These are phyloP conservation scores for Aspergillus tubingensis DNA, from an alignment of 2,329 filamentous ascomycete species.

Conservation along the genomic window DNA sequence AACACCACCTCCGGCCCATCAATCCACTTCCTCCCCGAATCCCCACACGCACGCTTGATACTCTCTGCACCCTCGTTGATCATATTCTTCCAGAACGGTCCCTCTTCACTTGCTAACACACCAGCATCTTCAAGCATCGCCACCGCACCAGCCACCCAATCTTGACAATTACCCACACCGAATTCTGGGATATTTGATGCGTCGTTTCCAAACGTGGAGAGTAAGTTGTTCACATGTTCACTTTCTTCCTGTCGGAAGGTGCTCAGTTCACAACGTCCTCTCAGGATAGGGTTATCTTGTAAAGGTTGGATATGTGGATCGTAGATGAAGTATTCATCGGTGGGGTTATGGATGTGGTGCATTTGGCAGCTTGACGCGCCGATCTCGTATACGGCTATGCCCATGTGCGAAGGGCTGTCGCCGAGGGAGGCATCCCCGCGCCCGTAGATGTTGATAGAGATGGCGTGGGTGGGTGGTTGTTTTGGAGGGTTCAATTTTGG, in stretches of 20 bases:
- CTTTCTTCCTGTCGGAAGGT: slow-evolving; percentile 13
- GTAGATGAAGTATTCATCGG: slow-evolving; percentile 22
- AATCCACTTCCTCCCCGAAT: slow-evolving; percentile 16
- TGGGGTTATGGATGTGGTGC: slow-evolving; percentile 25
- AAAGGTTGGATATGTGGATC: slow-evolving; percentile 22
- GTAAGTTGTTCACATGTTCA: background rate
- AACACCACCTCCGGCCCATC: slow-evolving; percentile 11
- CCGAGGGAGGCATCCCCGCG: slow-evolving; percentile 23
- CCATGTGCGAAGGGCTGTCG: slow-evolving; percentile 25
- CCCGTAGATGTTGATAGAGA: slow-evolving; percentile 27
- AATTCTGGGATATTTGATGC: slow-evolving; percentile 21
- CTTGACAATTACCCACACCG: slow-evolving; percentile 19
- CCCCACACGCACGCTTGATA: slow-evolving; percentile 16
- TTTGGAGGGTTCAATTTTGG: background rate
- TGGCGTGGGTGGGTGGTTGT: background rate
- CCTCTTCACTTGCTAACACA: slow-evolving; percentile 14
- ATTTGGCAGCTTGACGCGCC: slow-evolving; percentile 24
- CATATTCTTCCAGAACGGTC: slow-evolving; percentile 22
- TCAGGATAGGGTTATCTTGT: slow-evolving; percentile 20
- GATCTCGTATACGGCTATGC: slow-evolving; percentile 20
- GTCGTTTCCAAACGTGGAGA: slow-evolving; percentile 18
- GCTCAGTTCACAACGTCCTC: slow-evolving; percentile 22
- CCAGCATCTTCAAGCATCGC: slow-evolving; percentile 8
- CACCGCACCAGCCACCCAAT: slow-evolving; percentile 19
- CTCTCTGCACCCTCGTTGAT: slow-evolving; percentile 18